Evolutionary conservation across 352 stramenopile genomes (phyloP), one percentile per base, ranked within the genome.

Genomic region (Saprolegnia diclina): DNA sequence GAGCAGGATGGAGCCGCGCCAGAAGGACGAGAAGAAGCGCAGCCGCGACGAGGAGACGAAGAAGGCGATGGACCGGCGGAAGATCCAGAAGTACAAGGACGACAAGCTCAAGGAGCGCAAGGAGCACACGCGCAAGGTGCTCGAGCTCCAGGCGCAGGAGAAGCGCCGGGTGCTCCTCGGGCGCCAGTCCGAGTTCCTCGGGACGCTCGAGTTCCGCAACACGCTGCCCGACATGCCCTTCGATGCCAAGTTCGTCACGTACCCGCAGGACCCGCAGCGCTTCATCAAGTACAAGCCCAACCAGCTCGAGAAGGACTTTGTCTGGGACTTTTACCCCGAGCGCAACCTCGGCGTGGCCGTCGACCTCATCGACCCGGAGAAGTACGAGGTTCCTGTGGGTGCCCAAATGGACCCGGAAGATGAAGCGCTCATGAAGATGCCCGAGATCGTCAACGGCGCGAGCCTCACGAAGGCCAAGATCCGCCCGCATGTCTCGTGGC

Each of bases 81-180:
- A 92, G 55, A 81, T 94, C 54, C 81, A 84, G 57, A 94, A 94
- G 74, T 94, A 94, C 74, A 94, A 94, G 69, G 86, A 94, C 61
- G 86, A 94, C 76, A 94, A 94, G 65, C 83, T 94, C 55, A 91
- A 90, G 67, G 86, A 85, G 57, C 86, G 86, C 19, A 78, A 83
- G 42, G 86, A 94, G 72, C 86, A 94, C 76, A 94, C 86, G 56
- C 84, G 86, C 59, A 92, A 91, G 82, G 91, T 94, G 72, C 74
- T 94, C 50, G 86, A 94, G 75, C 89, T 80, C 57, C 86, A 94
- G 72, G 86, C 86, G 22, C 86, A 94, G 67, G 83, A 84, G 38
- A 94, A 94, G 68, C 80, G 86, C 24, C 84, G 86, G 57, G 81
- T 80, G 24, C 74, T 94, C 18, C 71, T 94, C 53, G 86, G 86